Conservation (phyloP, 495 filamentous ascomycete species). For the Apiosordaria backusii region DNA sequence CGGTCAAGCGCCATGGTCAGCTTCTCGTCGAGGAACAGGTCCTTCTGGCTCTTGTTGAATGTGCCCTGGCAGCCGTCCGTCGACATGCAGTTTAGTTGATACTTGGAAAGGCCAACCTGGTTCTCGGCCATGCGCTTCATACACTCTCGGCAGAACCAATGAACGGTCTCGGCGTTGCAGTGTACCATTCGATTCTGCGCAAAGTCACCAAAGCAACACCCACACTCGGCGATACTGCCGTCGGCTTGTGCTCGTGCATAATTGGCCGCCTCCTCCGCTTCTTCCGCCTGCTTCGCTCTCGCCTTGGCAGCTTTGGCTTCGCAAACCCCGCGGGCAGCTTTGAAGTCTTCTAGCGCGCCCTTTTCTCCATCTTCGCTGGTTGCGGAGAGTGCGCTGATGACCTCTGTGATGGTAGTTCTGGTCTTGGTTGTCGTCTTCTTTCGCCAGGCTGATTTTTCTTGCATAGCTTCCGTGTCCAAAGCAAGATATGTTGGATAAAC, state of each 20-base stretch:
- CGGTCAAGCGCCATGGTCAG: constrained; percentile 56
- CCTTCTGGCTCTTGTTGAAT: constrained; percentile 47
- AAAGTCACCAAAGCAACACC: constrained; percentile 66
- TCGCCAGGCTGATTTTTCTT: background rate
- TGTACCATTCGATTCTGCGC: constrained; percentile 63
- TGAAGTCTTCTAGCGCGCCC: constrained; percentile 32
- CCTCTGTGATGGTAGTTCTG: background rate
- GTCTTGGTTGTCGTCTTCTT: constrained; percentile 3
- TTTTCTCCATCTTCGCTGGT: constrained; percentile 9
- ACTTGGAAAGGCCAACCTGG: constrained; percentile 61
- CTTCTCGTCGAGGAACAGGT: constrained; percentile 56
- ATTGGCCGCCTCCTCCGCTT: constrained; percentile 44
- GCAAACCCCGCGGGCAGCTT: constrained; percentile 24
- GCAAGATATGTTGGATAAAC: constrained; percentile 33
- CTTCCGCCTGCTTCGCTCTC: constrained; percentile 28
- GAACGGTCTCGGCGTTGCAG: constrained; percentile 51
- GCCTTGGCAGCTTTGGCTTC: constrained; percentile 18
- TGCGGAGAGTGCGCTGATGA: background rate
- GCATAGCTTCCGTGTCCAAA: constrained; percentile 23
- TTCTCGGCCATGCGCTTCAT: constrained; percentile 59
- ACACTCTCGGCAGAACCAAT: constrained; percentile 69
- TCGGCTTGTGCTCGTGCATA: constrained; percentile 43
- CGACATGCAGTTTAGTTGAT: constrained; percentile 56
- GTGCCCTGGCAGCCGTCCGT: constrained; percentile 42
- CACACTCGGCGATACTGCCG: constrained; percentile 57